Evolutionary conservation across 139 green algal species (phyloP), one percentile per base, ranked within the genome.

Genomic region (Chlamydomonas eustigma): DNA sequence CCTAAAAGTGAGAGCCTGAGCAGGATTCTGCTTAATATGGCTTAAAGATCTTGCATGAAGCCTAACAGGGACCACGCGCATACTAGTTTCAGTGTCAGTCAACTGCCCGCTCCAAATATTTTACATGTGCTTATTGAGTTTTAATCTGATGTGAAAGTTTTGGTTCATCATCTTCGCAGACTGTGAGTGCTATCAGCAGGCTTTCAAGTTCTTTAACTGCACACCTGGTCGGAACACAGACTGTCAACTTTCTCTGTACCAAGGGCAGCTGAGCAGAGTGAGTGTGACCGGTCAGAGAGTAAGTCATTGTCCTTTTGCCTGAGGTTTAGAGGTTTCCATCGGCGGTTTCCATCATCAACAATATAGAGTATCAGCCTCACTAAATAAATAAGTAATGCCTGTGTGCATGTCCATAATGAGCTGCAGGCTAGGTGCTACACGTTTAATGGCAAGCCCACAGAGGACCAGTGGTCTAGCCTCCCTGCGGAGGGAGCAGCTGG

Each of bases 181-280:
- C 36, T 74, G 67, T 31, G 35, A 52, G 32, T 74, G 67, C 67
- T 74, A 74, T n/a, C 31, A 35, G 34, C 67, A 74, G 67, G 3
- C 38, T 2, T 50, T 31, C 33, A 31, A 74, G 67, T 39, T 50
- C 38, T 74, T 74, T 22, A 39, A n/a, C 67, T 74, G 67, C 33
- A 28, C 31, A 51, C 44, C 44, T 12, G 24, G 33, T 69, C 58
- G 18, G 34, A 5, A 8, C 38, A 8, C 67, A 39, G 2, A 36
- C 24, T 32, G 67, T 5, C 4, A 24, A 4, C 2, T 32, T 74
- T 2, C 67, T 28, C 12, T 58, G 12, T 58, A 58, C 18, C 44
- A 58, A 18, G 18, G 44, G 18, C 18, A 12, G 12, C 12, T 58
- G 18, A 18, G 44, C 44, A 58, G 44, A 12, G 44, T 58, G 18